Evolutionary conservation across 192 early-diverging fungal genomes (phyloP).

Genomic region (Podila verticillata): DNA sequence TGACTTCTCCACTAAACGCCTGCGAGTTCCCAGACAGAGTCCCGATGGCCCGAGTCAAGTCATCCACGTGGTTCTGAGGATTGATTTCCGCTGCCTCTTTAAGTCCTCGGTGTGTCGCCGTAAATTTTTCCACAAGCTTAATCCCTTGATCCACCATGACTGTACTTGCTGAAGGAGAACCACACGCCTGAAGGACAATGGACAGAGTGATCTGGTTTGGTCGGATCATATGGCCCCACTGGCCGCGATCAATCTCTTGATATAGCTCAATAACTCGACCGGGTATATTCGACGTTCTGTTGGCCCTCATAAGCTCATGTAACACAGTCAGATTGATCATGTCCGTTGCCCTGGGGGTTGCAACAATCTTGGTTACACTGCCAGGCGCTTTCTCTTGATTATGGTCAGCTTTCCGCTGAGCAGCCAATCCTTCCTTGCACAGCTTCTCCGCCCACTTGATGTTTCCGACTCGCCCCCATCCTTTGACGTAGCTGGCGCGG

Average conservation of each 20-base stretch:
- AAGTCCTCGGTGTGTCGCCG: not conserved
- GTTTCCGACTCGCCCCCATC: constrained; percentile 24
- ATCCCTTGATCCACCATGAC: constrained; percentile 19
- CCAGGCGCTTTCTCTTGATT: not conserved
- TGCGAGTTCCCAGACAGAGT: not conserved
- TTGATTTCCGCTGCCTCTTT: no score
- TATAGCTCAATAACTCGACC: constrained; percentile 25
- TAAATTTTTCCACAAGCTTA: constrained; percentile 10
- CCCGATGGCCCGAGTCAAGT: not conserved
- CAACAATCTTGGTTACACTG: not conserved
- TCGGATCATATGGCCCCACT: constrained; percentile 21
- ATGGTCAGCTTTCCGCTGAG: not conserved
- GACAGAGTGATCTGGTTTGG: constrained; percentile 37
- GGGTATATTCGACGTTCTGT: constrained; percentile 11
- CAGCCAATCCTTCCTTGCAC: not conserved
- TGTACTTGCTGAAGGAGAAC: not conserved
- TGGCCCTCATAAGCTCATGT: constrained; percentile 38
- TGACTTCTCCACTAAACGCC: not conserved
- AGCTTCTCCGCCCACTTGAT: constrained; percentile 17
- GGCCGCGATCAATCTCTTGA: constrained; percentile 23
- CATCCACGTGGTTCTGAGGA: not conserved
- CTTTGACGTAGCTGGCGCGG: constrained; percentile 32
- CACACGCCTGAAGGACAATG: constrained; percentile 39
- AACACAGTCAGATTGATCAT: constrained; percentile 26
- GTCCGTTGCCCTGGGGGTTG: not conserved